Percentiles rank a stretch among this genome's conserved stretches.
These are phyloP conservation scores for Xylaria sp. DNA, from an alignment of 2,329 filamentous ascomycete genomes.

Conservation along the genomic window DNA sequence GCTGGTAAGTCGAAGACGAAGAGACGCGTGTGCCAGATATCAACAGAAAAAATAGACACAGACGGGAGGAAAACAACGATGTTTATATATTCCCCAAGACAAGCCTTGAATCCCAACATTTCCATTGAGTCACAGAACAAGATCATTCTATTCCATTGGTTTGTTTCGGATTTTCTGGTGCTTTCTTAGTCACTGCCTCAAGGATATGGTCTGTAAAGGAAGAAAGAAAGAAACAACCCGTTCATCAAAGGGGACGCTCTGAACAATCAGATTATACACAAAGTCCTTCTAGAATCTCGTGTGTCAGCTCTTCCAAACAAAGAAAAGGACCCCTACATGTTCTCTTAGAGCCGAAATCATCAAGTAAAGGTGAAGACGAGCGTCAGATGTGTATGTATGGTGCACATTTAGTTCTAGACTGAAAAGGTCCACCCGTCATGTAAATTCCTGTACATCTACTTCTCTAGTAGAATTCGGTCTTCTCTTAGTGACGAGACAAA, in stretches of 20 bases:
- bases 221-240: background rate
- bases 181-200: background rate
- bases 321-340: background rate
- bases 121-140: background rate
- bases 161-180: conserved; percentile 1
- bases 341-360: background rate
- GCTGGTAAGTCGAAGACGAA: no score
- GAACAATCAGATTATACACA: conserved; percentile 11
- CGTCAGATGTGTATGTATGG: no score
- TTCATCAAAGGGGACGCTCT: no score
- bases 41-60: no score
- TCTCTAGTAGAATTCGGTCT: background rate
- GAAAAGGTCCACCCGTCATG: background rate
- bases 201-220: background rate
- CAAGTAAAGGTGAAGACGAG: no score
- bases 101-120: background rate
- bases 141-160: background rate
- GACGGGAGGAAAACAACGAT: background rate
- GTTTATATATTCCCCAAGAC: no score
- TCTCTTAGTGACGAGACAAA: background rate
- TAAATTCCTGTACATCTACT: background rate
- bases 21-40: no score
- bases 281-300: background rate
- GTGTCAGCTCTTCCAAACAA: background rate
- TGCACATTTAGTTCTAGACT: background rate